Conservation (phyloP, 768 basidiomycete genomes). For the Hydnum rufescens region DNA sequence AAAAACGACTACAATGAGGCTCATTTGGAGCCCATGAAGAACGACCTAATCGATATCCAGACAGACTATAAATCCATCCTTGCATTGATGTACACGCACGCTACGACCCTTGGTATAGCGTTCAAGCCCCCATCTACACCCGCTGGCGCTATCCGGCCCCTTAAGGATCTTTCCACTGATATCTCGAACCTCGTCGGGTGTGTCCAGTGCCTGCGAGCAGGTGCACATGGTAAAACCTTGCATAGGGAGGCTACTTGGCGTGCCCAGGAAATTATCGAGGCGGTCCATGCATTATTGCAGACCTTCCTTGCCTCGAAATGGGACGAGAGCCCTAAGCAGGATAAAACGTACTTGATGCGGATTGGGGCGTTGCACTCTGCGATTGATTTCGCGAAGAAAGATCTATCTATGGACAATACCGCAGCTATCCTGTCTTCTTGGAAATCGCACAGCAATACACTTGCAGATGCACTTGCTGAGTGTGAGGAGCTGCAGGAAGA, state of each 20-base stretch:
- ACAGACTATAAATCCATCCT: slow-evolving; percentile 10
- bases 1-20: background rate
- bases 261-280: slow-evolving; percentile 10
- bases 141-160: slow-evolving; percentile 4
- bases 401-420: slow-evolving; percentile 5
- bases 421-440: slow-evolving; percentile 8
- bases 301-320: background rate
- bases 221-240: slow-evolving; percentile 3
- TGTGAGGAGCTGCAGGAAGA: slow-evolving; percentile 8
- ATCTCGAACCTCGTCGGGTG: slow-evolving; percentile 6
- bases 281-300: slow-evolving; percentile 3
- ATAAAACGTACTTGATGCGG: slow-evolving; percentile 8
- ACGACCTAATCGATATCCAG: slow-evolving; percentile 4
- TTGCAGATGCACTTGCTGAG: slow-evolving; percentile 9
- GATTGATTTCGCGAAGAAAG: slow-evolving; percentile 6
- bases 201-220: background rate
- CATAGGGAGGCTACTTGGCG: slow-evolving; percentile 9
- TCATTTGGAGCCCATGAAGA: background rate
- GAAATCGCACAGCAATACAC: slow-evolving; percentile 5
- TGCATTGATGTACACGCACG: slow-evolving; percentile 7
- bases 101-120: slow-evolving; percentile 8
- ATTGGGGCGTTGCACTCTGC: slow-evolving; percentile 5
- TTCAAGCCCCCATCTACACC: slow-evolving; percentile 10
- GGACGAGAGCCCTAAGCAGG: slow-evolving; percentile 2
- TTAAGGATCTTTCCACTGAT: slow-evolving; percentile 6